phyloP scores from a whole-genome alignment of 1,284 basidiomycete species.

The Melampsora americana region DNA sequence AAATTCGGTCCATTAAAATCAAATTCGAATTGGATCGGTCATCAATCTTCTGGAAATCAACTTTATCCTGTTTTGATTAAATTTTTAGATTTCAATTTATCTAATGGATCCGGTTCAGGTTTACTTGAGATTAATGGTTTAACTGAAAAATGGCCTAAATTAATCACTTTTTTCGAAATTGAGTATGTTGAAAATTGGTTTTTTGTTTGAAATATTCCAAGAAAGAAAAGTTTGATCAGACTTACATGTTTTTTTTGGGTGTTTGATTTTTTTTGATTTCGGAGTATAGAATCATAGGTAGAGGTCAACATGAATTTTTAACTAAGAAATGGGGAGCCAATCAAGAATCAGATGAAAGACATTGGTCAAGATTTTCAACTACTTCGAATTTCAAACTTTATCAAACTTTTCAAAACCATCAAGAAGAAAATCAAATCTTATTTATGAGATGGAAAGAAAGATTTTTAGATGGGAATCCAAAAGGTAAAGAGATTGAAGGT shows the following conservation, averaged over 20 bases:
- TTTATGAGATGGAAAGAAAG: slow-evolving; percentile 55
- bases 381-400: slow-evolving; percentile 25
- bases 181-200: too few species aligned
- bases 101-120: slow-evolving; percentile 45
- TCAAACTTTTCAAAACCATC: slow-evolving; percentile 4
- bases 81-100: not conserved
- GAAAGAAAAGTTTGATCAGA: slow-evolving; percentile 42
- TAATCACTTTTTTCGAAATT: slow-evolving; percentile 54
- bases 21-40: not conserved
- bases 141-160: slow-evolving; percentile 53
- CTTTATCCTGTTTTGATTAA: not conserved
- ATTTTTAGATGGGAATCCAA: slow-evolving; percentile 53
- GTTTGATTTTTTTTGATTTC: not conserved
- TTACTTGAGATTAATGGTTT: slow-evolving; percentile 53
- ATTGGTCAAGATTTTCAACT: slow-evolving; percentile 33
- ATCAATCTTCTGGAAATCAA: not conserved
- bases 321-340: not conserved
- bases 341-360: not conserved
- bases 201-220: too few species aligned
- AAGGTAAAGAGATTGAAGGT: slow-evolving; percentile 52
- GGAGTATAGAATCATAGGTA: slow-evolving; percentile 7
- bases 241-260: not conserved
- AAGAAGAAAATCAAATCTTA: slow-evolving; percentile 47
- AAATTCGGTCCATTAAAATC: not conserved
- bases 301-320: not conserved